A percentile compares a stretch with the other conserved stretches of the same genome.
Conservation (phyloP, 2,329 filamentous ascomycete genomes). For the Colletotrichum godetiae region DNA sequence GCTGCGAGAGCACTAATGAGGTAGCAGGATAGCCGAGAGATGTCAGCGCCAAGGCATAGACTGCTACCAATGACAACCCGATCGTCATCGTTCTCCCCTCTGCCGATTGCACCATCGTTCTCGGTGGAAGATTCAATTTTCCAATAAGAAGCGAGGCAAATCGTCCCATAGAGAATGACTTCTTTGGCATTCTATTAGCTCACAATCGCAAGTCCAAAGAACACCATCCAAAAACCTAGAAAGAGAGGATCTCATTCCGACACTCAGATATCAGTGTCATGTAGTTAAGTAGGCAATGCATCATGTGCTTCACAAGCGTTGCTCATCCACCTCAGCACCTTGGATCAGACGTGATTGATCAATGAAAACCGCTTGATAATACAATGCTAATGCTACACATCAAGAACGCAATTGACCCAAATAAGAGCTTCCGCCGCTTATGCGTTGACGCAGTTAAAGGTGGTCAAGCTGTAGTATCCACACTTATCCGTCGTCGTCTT, state of each 20-base stretch:
- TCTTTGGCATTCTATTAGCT: no score
- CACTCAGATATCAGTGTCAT: no score
- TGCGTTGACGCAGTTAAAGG: not conserved
- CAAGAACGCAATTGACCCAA: not conserved
- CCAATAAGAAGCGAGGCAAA: no score
- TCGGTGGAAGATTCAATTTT: not conserved
- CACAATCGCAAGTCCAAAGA: no score
- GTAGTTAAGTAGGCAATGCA: no score
- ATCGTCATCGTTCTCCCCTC: not conserved
- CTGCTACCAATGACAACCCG: not conserved
- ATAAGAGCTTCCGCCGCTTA: not conserved
- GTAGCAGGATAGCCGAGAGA: no score
- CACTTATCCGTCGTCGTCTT: conserved; percentile 14
- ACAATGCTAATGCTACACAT: not conserved
- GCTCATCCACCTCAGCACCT: no score
- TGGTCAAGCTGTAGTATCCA: not conserved
- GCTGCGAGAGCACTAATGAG: no score
- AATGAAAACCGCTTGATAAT: not conserved
- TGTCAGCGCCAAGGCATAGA: not conserved
- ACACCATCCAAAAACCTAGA: no score
- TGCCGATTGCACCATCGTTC: not conserved
- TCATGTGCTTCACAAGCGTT: no score
- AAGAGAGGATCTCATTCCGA: no score
- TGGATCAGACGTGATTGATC: not conserved
- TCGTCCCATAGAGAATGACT: no score